Base-by-base conservation (phyloP, 139 green algal species). In the Trebouxia sp. region DNA sequence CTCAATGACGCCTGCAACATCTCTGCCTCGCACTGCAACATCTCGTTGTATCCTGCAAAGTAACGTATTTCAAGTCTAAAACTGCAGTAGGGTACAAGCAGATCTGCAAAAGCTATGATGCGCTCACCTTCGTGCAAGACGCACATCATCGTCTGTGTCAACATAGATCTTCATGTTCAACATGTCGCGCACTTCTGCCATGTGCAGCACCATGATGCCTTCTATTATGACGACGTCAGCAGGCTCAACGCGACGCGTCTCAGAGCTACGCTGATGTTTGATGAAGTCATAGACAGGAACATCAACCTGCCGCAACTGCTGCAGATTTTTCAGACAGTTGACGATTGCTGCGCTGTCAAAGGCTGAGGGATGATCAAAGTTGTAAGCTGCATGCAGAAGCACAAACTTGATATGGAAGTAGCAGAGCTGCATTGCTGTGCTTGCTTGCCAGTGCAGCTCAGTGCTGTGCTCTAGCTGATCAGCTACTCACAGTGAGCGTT, bases 161-260 rank as follows among this genome's bases (percentile, higher is more conserved):
- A 95, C 88, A 82, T 87, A 93, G 35, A 93, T 88, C 88, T 97
- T 97, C 96, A 98, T 98, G 88, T 98, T 96, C 55, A 97, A 90
- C 88, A 94, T 76, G 6, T 85, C 72, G 9, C 94, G 86, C 14
- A 98, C 80, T 43, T 91, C 85, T 58, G 89, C 79, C 83, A 97
- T 95, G 83, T 95, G 88, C 70, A 98, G 88, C 75, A 98, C 92
- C 78, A 99, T 85, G 83, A 98, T 98, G 82, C 96, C 96, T 84
- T 99, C 96, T 1, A 99, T 87, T 76, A 99, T 96, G 42, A 99
- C 89, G 53, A 99, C 96, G 69, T 98, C 94, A 28, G 93, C 96
- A 15, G 92, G 90, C n/a, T 96, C 84, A n/a, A 97, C 87, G 15
- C 81, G 69, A 5, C 87, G 88, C 12, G 80, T 89, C 51, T 93